Evolutionary conservation across 2,329 filamentous ascomycete species (phyloP).

Genomic region (Aspergillus intermedius): DNA sequence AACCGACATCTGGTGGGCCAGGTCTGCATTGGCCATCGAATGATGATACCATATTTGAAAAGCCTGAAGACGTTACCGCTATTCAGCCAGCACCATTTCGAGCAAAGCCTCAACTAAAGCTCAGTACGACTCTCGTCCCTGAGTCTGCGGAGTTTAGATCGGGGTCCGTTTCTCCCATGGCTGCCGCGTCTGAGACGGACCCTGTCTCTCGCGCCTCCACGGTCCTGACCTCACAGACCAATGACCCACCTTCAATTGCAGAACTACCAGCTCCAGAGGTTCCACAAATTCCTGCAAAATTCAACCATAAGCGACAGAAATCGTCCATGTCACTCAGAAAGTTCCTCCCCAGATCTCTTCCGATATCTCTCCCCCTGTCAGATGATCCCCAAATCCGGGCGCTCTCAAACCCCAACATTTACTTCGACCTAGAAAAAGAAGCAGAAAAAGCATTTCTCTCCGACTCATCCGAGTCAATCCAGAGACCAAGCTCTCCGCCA

Average conservation of each 20-base stretch:
- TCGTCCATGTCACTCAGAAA: slow-evolving; percentile 29
- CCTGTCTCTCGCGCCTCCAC: slow-evolving; percentile 26
- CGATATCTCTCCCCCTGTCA: slow-evolving; percentile 25
- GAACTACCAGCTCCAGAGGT: slow-evolving; percentile 21
- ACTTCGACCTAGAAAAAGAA: slow-evolving; percentile 24
- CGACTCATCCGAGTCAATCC: background rate
- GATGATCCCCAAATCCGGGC: slow-evolving; percentile 33
- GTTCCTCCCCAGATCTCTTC: slow-evolving; percentile 27
- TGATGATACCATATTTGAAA: slow-evolving; percentile 15
- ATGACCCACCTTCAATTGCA: slow-evolving; percentile 13
- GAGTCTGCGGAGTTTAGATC: slow-evolving; percentile 24
- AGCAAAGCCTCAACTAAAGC: slow-evolving; percentile 22
- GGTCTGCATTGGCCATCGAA: slow-evolving; percentile 17
- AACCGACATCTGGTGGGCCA: slow-evolving; percentile 22
- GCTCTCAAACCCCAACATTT: slow-evolving; percentile 21
- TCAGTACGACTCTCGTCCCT: slow-evolving; percentile 24
- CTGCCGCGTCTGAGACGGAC: slow-evolving; percentile 9
- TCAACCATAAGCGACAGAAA: slow-evolving; percentile 23
- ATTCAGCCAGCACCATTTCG: slow-evolving; percentile 27
- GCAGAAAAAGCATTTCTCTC: slow-evolving; percentile 5
- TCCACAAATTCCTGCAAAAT: slow-evolving; percentile 11
- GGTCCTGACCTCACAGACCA: slow-evolving; percentile 17
- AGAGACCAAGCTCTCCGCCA: background rate
- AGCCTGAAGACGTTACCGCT: slow-evolving; percentile 21
- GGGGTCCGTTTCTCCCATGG: slow-evolving; percentile 20